These are phyloP conservation scores for Rhododendron kiyosumense DNA, from an alignment of 148 eudicot genomes.

Conservation along the genomic window DNA sequence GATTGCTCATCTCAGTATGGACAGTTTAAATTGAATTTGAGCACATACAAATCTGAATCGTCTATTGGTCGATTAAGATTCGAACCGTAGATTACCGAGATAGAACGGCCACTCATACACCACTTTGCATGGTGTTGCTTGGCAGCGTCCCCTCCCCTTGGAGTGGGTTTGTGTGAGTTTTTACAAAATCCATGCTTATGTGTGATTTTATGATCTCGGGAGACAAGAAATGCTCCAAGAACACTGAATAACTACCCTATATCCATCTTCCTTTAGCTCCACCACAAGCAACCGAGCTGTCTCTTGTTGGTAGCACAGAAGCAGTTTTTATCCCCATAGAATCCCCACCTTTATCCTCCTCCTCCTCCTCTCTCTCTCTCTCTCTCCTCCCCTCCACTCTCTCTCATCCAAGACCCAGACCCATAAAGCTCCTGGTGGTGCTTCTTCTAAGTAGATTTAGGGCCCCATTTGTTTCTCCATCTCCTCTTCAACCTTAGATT, in stretches of 20 bases:
- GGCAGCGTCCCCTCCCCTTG: too few species aligned
- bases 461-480: constrained; percentile 7
- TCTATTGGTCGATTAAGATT: too few species aligned
- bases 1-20: too few species aligned
- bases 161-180: too few species aligned
- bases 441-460: constrained; percentile 9
- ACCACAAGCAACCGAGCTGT: constrained; percentile 54
- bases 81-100: too few species aligned
- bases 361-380: background rate
- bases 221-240: background rate
- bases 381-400: background rate
- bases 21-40: too few species aligned
- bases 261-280: constrained; percentile 29
- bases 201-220: background rate
- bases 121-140: too few species aligned
- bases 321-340: constrained; percentile 8
- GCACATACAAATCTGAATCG: too few species aligned
- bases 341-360: background rate
- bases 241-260: background rate
- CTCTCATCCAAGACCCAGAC: background rate
- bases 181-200: too few species aligned
- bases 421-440: background rate
- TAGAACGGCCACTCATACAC: too few species aligned
- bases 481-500: background rate
- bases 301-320: constrained; percentile 46